Evolutionary conservation across 2,329 filamentous ascomycete species (phyloP), one percentile per base, ranked within the genome.

Genomic region (Aspergillus ibericus): DNA sequence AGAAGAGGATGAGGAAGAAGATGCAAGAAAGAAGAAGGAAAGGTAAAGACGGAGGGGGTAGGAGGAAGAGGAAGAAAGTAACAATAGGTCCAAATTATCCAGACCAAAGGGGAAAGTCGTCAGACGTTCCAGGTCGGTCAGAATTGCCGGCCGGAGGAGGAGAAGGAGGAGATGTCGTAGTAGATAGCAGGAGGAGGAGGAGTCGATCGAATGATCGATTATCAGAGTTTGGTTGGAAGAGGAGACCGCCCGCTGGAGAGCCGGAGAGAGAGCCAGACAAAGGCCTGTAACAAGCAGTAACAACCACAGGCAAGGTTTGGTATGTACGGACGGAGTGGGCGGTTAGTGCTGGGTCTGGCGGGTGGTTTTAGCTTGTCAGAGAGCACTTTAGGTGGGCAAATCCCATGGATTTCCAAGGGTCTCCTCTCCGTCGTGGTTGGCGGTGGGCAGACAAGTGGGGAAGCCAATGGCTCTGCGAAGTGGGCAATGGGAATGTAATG

Each of bases 11-110:
- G 27, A 59, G 29, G 27, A 34, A 20, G 52, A 55, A 34, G 42
- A 40, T 2, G 27, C 27, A 29, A n/a, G n/a, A 60, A 20, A 47
- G 35, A 16, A 61, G 53, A 48, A 49, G 53, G 53, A 50, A 57
- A 47, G 25, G 47, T 50, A 58, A 53, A 58, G 53, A 47, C 44
- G 51, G 55, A 57, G 54, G 32, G 38, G 47, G 51, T 54, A 57
- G 53, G 32, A 44, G 38, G 46, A 51, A 44, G 53, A 22, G 18
- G 57, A 53, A 29, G 48, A 34, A 53, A 22, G 48, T 50, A 56
- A 48, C 32, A 48, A 32, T 53, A 47, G 25, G 38, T 38, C n/a
- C 46, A 59, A 34, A 20, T 32, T 32, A 34, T 25, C 35, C 29
- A 22, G 22, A 12, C 48, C 16, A 36, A 29, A 34, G 8, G 22